Evolutionary conservation across 1,139 yeast genomes (phyloP).

Genomic region (Wickerhamomyces sp.): DNA sequence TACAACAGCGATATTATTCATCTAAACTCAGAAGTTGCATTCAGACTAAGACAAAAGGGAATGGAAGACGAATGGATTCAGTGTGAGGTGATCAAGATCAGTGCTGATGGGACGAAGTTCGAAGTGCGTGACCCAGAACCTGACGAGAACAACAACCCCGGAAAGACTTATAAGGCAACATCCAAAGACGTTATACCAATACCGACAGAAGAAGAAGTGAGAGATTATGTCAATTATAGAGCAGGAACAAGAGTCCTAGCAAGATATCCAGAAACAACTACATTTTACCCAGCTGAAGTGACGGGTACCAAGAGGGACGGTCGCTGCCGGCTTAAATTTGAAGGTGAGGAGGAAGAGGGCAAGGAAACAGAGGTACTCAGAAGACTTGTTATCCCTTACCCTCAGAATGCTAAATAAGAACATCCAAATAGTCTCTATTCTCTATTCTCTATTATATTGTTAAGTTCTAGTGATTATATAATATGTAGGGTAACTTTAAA

Average conservation of each 20-base stretch:
- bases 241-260: constrained; percentile 84
- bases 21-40: constrained; percentile 86
- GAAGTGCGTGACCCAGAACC: constrained; percentile 98
- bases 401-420: constrained; percentile 27
- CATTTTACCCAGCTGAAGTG: constrained; percentile 93
- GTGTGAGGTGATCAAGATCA: constrained; percentile 78
- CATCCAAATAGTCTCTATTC: no score
- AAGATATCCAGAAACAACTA: constrained; percentile 95
- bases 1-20: constrained; percentile 59
- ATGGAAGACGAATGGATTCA: constrained; percentile 92
- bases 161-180: constrained; percentile 79
- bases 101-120: constrained; percentile 71
- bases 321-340: constrained; percentile 75
- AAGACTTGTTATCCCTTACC: constrained; percentile 74
- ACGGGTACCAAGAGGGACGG: constrained; percentile 74
- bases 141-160: constrained; percentile 87
- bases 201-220: constrained; percentile 45
- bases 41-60: constrained; percentile 63
- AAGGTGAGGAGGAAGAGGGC: constrained; percentile 96
- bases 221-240: constrained; percentile 55
- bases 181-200: constrained; percentile 77
- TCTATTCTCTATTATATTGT: neutral
- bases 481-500: neutral
- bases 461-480: neutral
- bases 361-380: constrained; percentile 94